Percentiles rank a stretch among this genome's conserved stretches.
These are phyloP conservation scores for Phlyctochytrium planicorne DNA, from an alignment of 192 early-diverging fungal species.

Conservation along the genomic window DNA sequence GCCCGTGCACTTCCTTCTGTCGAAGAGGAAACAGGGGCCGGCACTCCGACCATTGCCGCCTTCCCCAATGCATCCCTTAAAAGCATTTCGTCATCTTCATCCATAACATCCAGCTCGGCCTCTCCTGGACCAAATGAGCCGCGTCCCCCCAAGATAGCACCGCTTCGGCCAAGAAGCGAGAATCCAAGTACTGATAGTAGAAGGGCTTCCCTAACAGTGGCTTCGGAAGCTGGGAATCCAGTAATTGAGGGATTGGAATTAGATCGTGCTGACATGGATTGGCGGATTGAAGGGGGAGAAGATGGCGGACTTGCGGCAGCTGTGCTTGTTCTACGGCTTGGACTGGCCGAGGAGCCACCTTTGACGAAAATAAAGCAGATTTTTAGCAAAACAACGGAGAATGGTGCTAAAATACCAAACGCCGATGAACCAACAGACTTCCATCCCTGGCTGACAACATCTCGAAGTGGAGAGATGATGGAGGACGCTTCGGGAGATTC, in stretches of 20 bases:
- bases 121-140: background rate
- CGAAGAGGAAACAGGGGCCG: too few species aligned
- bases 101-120: background rate
- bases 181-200: constrained; percentile 4
- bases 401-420: too few species aligned
- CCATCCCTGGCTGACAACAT: background rate
- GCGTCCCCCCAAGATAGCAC: background rate
- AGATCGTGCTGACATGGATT: too few species aligned
- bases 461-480: background rate
- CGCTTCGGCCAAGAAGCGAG: constrained; percentile 10
- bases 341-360: too few species aligned
- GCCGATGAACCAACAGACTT: too few species aligned
- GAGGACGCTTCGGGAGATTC: background rate
- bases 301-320: too few species aligned
- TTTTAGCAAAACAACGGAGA: too few species aligned
- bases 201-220: constrained; percentile 8
- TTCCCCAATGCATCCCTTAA: constrained; percentile 14
- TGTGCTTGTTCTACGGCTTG: too few species aligned
- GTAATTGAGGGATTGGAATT: too few species aligned
- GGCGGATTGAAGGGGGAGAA: too few species aligned
- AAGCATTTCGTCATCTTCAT: constrained; percentile 9
- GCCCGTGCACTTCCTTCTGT: background rate
- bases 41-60: background rate
- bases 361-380: too few species aligned
- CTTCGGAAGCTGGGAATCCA: too few species aligned